phyloP scores from a whole-genome alignment of 1,284 basidiomycete species.

The Tilletia walkeri region DNA sequence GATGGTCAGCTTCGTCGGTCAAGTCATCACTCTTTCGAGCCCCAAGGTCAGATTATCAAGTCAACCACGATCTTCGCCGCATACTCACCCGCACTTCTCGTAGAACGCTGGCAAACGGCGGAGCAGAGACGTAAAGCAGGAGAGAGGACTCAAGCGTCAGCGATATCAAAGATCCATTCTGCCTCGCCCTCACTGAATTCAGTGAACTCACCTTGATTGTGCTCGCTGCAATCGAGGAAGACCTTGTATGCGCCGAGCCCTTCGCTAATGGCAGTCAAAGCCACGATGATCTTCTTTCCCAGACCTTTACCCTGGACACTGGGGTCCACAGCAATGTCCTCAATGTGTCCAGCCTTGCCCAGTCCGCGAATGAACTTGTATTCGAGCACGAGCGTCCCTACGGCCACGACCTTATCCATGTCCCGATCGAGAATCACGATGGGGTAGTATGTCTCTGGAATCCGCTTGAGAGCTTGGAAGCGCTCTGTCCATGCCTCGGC shows the following conservation, averaged over 20 bases:
- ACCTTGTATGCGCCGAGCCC: constrained; percentile 83
- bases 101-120: constrained; percentile 73
- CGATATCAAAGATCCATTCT: background rate
- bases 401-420: constrained; percentile 77
- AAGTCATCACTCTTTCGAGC: background rate
- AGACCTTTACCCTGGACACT: constrained; percentile 83
- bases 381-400: constrained; percentile 82
- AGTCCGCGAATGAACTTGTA: constrained; percentile 84
- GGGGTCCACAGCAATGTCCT: constrained; percentile 92
- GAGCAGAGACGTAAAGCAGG: constrained; percentile 22
- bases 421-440: constrained; percentile 76
- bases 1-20: too few relatives aligned
- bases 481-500: constrained; percentile 60
- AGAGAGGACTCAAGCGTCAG: constrained; percentile 8
- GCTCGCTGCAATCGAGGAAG: constrained; percentile 88
- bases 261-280: constrained; percentile 73
- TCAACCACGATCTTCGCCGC: background rate
- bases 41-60: background rate
- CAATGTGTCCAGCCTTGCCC: constrained; percentile 86
- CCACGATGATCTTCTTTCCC: constrained; percentile 80
- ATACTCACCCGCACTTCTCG: constrained; percentile 76
- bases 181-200: background rate
- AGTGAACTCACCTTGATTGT: constrained; percentile 76
- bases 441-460: constrained; percentile 66
- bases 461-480: constrained; percentile 27